A percentile compares a stretch with the other conserved stretches of the same genome.
These are phyloP conservation scores for Penicillium italicum DNA, from an alignment of 2,329 filamentous ascomycete genomes.

Conservation along the genomic window DNA sequence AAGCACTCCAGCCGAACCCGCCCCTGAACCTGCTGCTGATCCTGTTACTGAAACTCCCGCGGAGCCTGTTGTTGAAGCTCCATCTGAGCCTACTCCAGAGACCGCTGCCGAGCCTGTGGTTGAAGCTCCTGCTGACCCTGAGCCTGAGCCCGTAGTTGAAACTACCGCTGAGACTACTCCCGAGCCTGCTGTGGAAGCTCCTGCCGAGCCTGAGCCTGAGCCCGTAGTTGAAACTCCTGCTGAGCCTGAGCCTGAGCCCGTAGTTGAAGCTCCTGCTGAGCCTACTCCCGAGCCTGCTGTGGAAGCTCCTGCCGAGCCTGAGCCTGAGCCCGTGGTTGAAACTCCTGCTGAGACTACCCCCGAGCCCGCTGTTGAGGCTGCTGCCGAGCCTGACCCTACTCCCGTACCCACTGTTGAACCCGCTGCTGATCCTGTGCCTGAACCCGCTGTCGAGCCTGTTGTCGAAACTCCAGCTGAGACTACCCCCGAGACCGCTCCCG, in stretches of 20 bases:
- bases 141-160: no score
- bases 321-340: no score
- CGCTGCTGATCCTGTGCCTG: background rate
- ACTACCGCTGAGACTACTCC: background rate
- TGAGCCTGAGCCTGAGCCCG: background rate
- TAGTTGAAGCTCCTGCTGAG: background rate
- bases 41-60: background rate
- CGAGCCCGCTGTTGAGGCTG: background rate
- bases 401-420: conserved; percentile 5
- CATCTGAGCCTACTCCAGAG: background rate
- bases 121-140: background rate
- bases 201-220: background rate
- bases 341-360: background rate
- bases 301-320: background rate
- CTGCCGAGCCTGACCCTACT: conserved; percentile 13
- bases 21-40: background rate
- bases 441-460: background rate
- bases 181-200: conserved; percentile 8
- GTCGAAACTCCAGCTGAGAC: background rate
- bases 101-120: no score
- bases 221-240: no score
- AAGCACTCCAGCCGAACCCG: background rate
- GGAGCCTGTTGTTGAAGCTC: background rate
- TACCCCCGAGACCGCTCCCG: background rate
- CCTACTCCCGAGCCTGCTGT: background rate